Conservation (phyloP, 2,329 filamentous ascomycete genomes). For the Aciculosporium take region DNA sequence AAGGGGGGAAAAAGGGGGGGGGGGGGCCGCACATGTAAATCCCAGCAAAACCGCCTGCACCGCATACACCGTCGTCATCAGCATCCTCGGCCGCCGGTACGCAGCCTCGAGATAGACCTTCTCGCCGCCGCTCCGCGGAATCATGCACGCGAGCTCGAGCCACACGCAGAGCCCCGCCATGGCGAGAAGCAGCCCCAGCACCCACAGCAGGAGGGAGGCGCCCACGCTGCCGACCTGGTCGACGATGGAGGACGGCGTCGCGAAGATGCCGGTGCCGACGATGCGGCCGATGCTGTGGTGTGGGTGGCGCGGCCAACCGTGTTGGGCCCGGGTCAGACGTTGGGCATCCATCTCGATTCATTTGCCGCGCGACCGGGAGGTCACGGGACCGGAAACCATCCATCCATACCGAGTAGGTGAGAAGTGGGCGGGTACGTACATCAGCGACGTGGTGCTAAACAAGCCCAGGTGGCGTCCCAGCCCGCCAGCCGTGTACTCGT, state of each 20-base stretch:
- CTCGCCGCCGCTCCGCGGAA: conserved; percentile 47
- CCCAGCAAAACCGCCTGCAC: conserved; percentile 48
- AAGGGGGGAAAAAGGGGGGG: too few relatives aligned
- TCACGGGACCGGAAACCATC: too few relatives aligned
- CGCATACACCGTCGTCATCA: conserved; percentile 45
- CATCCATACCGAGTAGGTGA: too few relatives aligned
- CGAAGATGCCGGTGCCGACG: conserved; percentile 12
- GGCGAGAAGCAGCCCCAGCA: conserved; percentile 9
- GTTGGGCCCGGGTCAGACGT: too few relatives aligned
- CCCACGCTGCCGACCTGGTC: conserved; percentile 10
- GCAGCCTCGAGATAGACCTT: conserved; percentile 55
- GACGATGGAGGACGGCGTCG: conserved; percentile 11
- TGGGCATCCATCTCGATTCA: not conserved
- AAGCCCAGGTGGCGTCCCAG: conserved; percentile 11
- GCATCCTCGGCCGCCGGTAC: conserved; percentile 42
- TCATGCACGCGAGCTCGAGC: conserved; percentile 48
- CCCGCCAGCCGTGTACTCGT: conserved; percentile 11
- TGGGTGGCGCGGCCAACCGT: too few relatives aligned
- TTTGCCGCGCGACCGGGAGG: too few relatives aligned
- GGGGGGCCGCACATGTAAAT: too few relatives aligned
- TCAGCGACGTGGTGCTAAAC: conserved; percentile 11
- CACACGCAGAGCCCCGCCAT: conserved; percentile 40
- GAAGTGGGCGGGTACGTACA: too few relatives aligned
- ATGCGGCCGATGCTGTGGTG: conserved; percentile 11
- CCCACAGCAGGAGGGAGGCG: conserved; percentile 10